Base-by-base conservation (phyloP, 768 basidiomycete genomes). In the Cystofilobasidium ferigula region DNA sequence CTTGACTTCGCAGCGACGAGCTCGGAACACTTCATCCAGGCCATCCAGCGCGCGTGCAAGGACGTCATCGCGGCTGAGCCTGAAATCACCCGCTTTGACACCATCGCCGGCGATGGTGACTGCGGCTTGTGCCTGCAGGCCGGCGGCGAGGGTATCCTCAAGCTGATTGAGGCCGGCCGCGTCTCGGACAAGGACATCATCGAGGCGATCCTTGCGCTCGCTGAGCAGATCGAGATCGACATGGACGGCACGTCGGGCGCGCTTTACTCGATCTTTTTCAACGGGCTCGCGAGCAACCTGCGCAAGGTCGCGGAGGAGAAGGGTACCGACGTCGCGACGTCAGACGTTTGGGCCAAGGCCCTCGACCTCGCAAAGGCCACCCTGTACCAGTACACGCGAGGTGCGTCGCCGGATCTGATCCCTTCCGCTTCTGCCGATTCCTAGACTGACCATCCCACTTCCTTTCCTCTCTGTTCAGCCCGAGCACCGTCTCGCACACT, bases 31-130 rank as follows among this genome's bases (percentile, higher is more conserved):
- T 89, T 90, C 74, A 76, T 80, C 54, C 73, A 72, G 3, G 81
- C 81, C 24, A 76, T 93, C 34, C 76, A 79, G 71, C 78, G 79
- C 26, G 86, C 85, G 0, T 86, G 85, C 69, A 73, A 82, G 24
- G 84, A 83, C 1, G 77, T 97, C 68, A 82, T 90, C 66, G 77
- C 77, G 12, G 87, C 86, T 10, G 93, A 97, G 74, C 84, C 87
- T 1, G 90, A 92, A 70, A 89, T 99, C 68, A 97, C 93, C 18
- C 77, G 81, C n/a, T 87, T 90, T 84, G 94, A 99, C 74, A 85
- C 82, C 26, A 62, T 97, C 61, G 88, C 89, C 2, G 93, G 93
- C 32, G 93, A 98, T 72, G 93, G 93, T 6, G 83, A 85, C 71
- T 84, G 83, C 56, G 83, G 84, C 10, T 75, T 81, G 47, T 84